phyloP scores from a whole-genome alignment of 352 stramenopile species.

The Pilasporangium apinafurcum region DNA sequence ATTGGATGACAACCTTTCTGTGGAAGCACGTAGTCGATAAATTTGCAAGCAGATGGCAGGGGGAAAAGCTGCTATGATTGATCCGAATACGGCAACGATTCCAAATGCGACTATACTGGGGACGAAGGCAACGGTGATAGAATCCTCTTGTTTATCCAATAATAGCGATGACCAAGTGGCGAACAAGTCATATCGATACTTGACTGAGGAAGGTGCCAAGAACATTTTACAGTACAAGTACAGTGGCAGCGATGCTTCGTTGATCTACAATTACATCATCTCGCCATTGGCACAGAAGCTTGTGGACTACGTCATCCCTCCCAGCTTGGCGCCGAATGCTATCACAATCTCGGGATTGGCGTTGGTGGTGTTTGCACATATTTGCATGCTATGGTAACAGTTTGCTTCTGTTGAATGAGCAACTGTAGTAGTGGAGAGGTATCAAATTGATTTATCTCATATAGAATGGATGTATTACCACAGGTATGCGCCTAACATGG shows the following conservation, averaged over 20 bases:
- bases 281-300: conserved; percentile 70
- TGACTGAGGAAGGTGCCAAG: conserved; percentile 63
- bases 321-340: conserved; percentile 67
- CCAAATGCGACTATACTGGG: no score
- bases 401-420: background rate
- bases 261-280: conserved; percentile 82
- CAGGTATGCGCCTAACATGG: conserved; percentile 81
- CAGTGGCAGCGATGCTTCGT: conserved; percentile 74
- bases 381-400: conserved; percentile 65
- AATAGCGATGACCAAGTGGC: no score
- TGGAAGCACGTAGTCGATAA: no score
- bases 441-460: no score
- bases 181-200: conserved; percentile 49
- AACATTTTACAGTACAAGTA: conserved; percentile 78
- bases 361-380: conserved; percentile 64
- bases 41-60: no score
- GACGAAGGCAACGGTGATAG: no score
- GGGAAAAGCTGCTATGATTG: no score
- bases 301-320: conserved; percentile 67
- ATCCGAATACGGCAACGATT: no score
- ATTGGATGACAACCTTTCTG: no score
- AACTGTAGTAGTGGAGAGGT: conserved; percentile 31
- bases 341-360: conserved; percentile 77
- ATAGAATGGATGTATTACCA: no score
- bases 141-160: no score